These are phyloP conservation scores for Seiridium cupressi DNA, from an alignment of 2,329 filamentous ascomycete species.

Conservation along the genomic window DNA sequence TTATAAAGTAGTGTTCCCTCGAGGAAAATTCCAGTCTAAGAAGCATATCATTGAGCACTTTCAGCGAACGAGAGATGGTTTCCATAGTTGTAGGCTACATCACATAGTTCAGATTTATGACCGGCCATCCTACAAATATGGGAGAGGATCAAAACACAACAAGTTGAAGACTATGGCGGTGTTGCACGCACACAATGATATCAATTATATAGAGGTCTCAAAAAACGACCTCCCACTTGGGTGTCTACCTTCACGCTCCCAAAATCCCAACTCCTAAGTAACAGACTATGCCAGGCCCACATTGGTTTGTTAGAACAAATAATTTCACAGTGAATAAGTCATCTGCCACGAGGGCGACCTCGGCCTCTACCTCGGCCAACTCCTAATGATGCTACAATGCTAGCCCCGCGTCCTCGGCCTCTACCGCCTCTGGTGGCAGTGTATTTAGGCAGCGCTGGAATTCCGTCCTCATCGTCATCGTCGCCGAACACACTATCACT, in stretches of 20 bases:
- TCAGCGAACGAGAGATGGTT: too few relatives aligned
- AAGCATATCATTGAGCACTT: too few relatives aligned
- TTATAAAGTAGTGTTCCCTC: too few relatives aligned
- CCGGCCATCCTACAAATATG: too few relatives aligned
- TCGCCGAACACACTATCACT: slow-evolving; percentile 13
- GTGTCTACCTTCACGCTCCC: not conserved
- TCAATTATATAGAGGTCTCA: not conserved
- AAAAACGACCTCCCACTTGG: not conserved
- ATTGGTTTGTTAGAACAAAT: not conserved
- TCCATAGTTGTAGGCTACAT: too few relatives aligned
- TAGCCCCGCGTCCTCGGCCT: slow-evolving; percentile 11
- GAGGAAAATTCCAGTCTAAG: too few relatives aligned
- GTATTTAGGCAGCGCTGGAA: slow-evolving; percentile 3
- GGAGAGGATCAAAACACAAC: too few relatives aligned
- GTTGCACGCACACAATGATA: not conserved
- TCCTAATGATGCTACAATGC: not conserved
- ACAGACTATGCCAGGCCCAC: not conserved
- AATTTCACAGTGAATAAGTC: not conserved
- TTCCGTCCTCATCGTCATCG: slow-evolving; percentile 13
- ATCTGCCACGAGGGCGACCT: not conserved
- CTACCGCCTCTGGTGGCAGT: slow-evolving; percentile 16
- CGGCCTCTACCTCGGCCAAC: not conserved
- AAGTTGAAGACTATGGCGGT: too few relatives aligned
- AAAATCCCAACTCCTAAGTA: not conserved
- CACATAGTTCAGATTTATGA: too few relatives aligned